Evolutionary conservation across 768 basidiomycete genomes (phyloP).

Genomic region (Clitopilus passeckerianus): DNA sequence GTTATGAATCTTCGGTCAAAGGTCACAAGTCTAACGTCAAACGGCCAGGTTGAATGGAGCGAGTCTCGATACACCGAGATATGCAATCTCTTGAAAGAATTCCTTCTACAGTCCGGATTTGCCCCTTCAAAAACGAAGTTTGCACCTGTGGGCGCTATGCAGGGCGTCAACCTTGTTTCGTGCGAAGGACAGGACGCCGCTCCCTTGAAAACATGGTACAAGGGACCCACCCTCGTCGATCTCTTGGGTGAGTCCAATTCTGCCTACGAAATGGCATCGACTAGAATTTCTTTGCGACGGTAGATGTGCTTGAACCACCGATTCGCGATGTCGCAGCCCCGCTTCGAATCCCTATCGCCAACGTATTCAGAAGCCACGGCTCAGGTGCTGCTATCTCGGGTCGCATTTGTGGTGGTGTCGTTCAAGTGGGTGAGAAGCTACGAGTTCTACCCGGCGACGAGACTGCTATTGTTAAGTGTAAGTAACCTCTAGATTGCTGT

Average conservation of each 20-base stretch:
- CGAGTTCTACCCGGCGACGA: slow-evolving; percentile 92
- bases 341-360: slow-evolving; percentile 85
- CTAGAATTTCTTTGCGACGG: background rate
- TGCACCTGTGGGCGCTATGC: slow-evolving; percentile 86
- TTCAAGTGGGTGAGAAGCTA: slow-evolving; percentile 88
- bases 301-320: slow-evolving; percentile 82
- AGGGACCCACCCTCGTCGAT: slow-evolving; percentile 80
- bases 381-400: slow-evolving; percentile 79
- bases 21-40: background rate
- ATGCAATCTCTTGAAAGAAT: slow-evolving; percentile 63
- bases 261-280: background rate
- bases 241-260: slow-evolving; percentile 55
- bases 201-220: slow-evolving; percentile 69
- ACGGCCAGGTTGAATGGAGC: slow-evolving; percentile 78
- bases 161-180: slow-evolving; percentile 76
- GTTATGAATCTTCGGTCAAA: background rate
- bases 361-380: slow-evolving; percentile 89
- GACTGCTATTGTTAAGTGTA: slow-evolving; percentile 71
- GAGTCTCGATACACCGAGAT: slow-evolving; percentile 84
- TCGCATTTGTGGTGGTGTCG: slow-evolving; percentile 78
- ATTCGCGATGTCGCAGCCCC: slow-evolving; percentile 70
- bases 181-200: slow-evolving; percentile 41
- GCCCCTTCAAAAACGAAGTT: slow-evolving; percentile 72
- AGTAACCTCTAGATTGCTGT: slow-evolving; percentile 6
- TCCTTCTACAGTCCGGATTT: slow-evolving; percentile 88